Evolutionary conservation across 306 rosid genomes (phyloP).

Genomic region (Crataegus laevigata): DNA sequence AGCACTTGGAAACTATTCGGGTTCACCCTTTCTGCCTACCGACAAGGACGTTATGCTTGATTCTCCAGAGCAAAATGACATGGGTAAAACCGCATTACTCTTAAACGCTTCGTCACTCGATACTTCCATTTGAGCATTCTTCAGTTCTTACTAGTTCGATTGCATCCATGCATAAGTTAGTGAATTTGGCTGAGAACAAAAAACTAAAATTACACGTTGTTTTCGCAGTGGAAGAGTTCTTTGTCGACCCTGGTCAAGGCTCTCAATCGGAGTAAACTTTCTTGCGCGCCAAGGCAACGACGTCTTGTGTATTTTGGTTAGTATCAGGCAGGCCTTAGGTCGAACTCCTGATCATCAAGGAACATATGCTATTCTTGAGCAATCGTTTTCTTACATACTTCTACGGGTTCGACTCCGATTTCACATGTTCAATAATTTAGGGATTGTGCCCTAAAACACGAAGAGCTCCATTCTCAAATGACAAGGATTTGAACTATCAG

Average conservation of each 20-base stretch:
- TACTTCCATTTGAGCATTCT: background rate
- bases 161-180: background rate
- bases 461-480: background rate
- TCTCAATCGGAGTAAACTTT: background rate
- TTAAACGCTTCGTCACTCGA: background rate
- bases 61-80: slow-evolving; percentile 8
- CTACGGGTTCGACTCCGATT: background rate
- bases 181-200: background rate
- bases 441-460: background rate
- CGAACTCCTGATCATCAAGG: no score
- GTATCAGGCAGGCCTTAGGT: background rate
- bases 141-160: background rate
- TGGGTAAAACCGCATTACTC: background rate
- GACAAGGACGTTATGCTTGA: background rate
- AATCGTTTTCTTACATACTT: background rate
- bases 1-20: slow-evolving; percentile 2
- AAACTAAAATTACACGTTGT: background rate
- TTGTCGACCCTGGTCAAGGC: background rate
- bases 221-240: slow-evolving; percentile 2
- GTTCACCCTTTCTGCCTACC: background rate
- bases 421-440: background rate
- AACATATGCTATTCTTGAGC: background rate
- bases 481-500: no score
- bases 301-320: background rate
- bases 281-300: background rate